These are phyloP conservation scores for Jamesozyma hellenica DNA, from an alignment of 805 yeast species.

Conservation along the genomic window DNA sequence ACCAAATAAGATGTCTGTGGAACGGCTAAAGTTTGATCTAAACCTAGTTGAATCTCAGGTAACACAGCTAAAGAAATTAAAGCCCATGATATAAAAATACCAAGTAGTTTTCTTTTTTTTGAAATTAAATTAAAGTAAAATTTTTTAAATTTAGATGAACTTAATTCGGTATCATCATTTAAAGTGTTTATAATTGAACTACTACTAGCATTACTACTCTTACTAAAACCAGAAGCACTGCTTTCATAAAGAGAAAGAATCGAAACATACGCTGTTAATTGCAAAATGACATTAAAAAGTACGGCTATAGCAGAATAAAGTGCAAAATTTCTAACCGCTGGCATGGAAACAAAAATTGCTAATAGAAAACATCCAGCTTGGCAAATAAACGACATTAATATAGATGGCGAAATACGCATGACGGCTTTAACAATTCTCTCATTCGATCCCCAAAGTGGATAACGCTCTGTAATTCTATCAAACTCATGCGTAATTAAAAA, in stretches of 20 bases:
- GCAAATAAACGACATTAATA: constrained; percentile 62
- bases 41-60: constrained; percentile 65
- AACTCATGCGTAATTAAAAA: constrained; percentile 78
- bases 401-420: constrained; percentile 77
- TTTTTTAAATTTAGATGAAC: constrained; percentile 16
- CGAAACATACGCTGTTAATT: constrained; percentile 72
- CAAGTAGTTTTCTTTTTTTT: constrained; percentile 39
- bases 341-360: constrained; percentile 82
- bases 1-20: constrained; percentile 77
- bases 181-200: constrained; percentile 5
- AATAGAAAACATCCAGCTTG: constrained; percentile 73
- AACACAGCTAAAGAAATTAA: constrained; percentile 59
- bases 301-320: constrained; percentile 83
- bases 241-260: constrained; percentile 38
- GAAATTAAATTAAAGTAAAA: constrained; percentile 50
- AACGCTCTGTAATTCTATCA: constrained; percentile 39
- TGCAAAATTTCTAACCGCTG: constrained; percentile 92
- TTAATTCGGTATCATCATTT: not conserved
- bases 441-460: constrained; percentile 41
- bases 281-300: constrained; percentile 62
- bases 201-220: not conserved
- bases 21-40: constrained; percentile 83
- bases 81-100: constrained; percentile 50
- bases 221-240: no score
- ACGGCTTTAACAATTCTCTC: constrained; percentile 55